Evolutionary conservation across 2,329 filamentous ascomycete species (phyloP).

Genomic region (Colletotrichum tamarilloi): DNA sequence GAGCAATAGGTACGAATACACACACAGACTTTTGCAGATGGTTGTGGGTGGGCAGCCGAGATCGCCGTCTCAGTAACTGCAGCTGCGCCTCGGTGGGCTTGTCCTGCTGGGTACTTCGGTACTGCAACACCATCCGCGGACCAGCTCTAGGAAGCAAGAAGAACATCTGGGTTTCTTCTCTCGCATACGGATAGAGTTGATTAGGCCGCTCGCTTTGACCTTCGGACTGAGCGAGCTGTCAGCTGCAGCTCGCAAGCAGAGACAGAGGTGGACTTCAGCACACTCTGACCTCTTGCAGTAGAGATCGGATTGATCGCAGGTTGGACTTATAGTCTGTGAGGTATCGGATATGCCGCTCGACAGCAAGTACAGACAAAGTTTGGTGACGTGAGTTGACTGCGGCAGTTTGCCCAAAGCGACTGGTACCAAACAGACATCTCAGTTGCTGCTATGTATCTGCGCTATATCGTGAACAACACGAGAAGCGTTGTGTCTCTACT

Average conservation of each 20-base stretch:
- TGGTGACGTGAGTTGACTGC: background rate
- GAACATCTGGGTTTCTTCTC: background rate
- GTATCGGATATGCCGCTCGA: background rate
- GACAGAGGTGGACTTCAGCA: background rate
- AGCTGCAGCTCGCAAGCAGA: slow-evolving; percentile 7
- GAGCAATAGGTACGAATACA: too few species aligned
- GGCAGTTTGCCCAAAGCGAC: background rate
- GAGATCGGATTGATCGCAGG: background rate
- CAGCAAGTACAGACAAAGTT: background rate
- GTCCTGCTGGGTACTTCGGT: background rate
- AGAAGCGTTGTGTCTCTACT: background rate
- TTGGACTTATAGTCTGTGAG: background rate
- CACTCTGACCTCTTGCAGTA: background rate
- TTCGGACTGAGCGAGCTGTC: background rate
- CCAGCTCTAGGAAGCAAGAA: too few species aligned
- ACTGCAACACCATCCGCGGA: background rate
- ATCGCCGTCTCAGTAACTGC: background rate
- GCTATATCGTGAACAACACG: background rate
- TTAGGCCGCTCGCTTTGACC: background rate
- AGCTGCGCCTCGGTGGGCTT: slow-evolving; percentile 9
- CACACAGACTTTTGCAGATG: background rate
- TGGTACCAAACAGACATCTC: background rate
- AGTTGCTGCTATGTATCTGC: background rate
- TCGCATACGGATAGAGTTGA: background rate
- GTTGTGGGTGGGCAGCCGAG: background rate